Conservation (phyloP, 225 moss, liverwort and hornwort genomes). For the Lunularia cruciata region DNA sequence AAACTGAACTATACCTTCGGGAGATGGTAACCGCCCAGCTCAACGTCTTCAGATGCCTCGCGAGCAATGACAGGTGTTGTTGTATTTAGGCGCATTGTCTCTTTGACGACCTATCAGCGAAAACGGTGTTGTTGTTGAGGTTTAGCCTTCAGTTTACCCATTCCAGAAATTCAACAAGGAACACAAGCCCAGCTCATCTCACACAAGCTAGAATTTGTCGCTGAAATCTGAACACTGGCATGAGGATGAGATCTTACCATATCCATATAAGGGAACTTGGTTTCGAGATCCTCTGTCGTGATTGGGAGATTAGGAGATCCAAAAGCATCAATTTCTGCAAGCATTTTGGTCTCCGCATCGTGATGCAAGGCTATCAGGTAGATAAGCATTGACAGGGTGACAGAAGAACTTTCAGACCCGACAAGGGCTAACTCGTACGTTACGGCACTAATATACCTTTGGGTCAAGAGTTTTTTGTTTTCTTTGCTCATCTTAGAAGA, state of each 20-base stretch:
- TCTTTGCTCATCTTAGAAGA: slow-evolving; percentile 6
- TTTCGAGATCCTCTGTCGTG: slow-evolving; percentile 17
- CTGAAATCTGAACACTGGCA: not conserved
- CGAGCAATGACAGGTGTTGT: slow-evolving; percentile 38
- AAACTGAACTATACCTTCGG: too few species aligned
- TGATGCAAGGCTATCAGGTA: slow-evolving; percentile 17
- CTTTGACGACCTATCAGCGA: slow-evolving; percentile 29
- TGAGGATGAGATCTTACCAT: slow-evolving; percentile 1
- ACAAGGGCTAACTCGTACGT: slow-evolving; percentile 29
- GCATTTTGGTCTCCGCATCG: slow-evolving; percentile 16
- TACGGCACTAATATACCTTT: slow-evolving; percentile 24
- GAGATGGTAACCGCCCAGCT: slow-evolving; percentile 34
- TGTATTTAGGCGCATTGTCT: slow-evolving; percentile 29
- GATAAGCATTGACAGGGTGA: slow-evolving; percentile 20
- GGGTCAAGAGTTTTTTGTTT: slow-evolving; percentile 7
- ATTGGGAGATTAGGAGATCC: slow-evolving; percentile 13
- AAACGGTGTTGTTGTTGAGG: too few species aligned
- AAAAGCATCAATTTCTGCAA: slow-evolving; percentile 37
- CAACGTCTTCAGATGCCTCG: slow-evolving; percentile 23
- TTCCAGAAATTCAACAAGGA: not conserved
- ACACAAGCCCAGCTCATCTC: not conserved
- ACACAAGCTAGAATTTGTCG: not conserved
- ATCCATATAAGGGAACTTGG: slow-evolving; percentile 31
- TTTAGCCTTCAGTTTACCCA: too few species aligned
- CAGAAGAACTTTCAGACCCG: slow-evolving; percentile 33